These are phyloP conservation scores for Thalassiosira livingstoniorum DNA, from an alignment of 352 stramenopile genomes.

Conservation along the genomic window DNA sequence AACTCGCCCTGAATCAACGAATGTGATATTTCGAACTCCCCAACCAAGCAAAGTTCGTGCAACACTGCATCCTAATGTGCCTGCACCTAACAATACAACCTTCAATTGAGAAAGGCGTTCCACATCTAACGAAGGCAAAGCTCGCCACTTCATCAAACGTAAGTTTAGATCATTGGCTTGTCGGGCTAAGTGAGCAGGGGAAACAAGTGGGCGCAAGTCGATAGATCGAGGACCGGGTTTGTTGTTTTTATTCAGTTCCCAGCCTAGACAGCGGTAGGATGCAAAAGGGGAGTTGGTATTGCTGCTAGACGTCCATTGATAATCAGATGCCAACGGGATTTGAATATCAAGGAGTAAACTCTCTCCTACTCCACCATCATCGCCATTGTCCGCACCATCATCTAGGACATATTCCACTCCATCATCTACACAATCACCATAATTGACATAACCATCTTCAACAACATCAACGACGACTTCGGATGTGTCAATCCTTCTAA, in stretches of 20 bases:
- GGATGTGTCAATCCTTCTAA: slow-evolving; percentile 57
- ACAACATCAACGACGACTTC: slow-evolving; percentile 10
- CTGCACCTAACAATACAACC: slow-evolving; percentile 93
- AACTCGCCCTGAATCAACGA: slow-evolving; percentile 97
- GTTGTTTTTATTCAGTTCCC: slow-evolving; percentile 76
- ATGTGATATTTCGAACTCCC: slow-evolving; percentile 96
- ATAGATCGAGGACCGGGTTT: slow-evolving; percentile 78
- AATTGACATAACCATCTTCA: slow-evolving; percentile 21
- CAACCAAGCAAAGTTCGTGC: slow-evolving; percentile 94
- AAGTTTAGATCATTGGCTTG: slow-evolving; percentile 98
- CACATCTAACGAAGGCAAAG: slow-evolving; percentile 94
- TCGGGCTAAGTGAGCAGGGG: slow-evolving; percentile 88
- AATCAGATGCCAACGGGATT: slow-evolving; percentile 48
- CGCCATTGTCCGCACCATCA: slow-evolving; percentile 7
- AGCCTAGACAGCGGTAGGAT: slow-evolving; percentile 70
- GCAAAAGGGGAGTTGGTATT: background rate
- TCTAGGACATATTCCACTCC: slow-evolving; percentile 43
- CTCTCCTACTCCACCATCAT: slow-evolving; percentile 32
- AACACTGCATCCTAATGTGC: slow-evolving; percentile 97
- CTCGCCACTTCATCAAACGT: slow-evolving; percentile 98
- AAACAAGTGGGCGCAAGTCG: slow-evolving; percentile 74
- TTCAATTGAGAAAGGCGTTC: slow-evolving; percentile 90
- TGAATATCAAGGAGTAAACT: slow-evolving; percentile 45
- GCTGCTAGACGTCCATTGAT: slow-evolving; percentile 34
- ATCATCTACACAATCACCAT: slow-evolving; percentile 32